These are phyloP conservation scores for Centaurea solstitialis DNA, from an alignment of 129 eudicot species.

Conservation along the genomic window DNA sequence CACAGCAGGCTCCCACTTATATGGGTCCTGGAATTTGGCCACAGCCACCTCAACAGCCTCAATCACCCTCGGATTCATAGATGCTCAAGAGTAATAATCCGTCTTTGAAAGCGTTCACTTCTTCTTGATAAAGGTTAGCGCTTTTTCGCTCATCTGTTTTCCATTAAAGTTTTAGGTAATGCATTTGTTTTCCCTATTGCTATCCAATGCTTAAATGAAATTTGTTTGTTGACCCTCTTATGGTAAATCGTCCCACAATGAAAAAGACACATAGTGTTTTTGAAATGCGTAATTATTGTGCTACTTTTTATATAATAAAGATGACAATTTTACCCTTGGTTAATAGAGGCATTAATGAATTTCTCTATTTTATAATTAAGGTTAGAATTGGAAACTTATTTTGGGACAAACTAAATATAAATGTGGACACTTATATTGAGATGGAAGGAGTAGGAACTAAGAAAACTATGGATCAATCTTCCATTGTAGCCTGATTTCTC, in stretches of 20 bases:
- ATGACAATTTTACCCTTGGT: not conserved
- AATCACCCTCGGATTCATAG: constrained; percentile 63
- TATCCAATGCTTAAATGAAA: not conserved
- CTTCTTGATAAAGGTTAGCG: constrained; percentile 12
- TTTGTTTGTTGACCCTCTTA: not conserved
- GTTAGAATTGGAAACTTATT: not conserved
- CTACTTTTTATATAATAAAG: too few species aligned
- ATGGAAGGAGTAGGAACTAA: not conserved
- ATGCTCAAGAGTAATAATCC: constrained; percentile 11
- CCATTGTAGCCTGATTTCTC: not conserved
- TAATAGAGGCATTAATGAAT: not conserved
- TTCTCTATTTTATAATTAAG: not conserved
- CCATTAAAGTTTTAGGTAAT: not conserved
- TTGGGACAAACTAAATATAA: not conserved
- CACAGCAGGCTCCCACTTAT: constrained; percentile 52
- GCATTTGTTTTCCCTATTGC: not conserved
- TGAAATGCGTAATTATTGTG: not conserved
- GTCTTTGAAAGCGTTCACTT: not conserved
- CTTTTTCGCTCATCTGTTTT: not conserved
- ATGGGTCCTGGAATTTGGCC: constrained; percentile 65
- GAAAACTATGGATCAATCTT: not conserved
- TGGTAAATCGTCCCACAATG: not conserved
- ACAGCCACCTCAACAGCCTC: constrained; percentile 51
- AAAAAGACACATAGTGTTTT: not conserved
- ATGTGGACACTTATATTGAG: not conserved